Evolutionary conservation across 2,329 filamentous ascomycete species (phyloP), one percentile per base, ranked within the genome.

Genomic region (Scortechinia acanthostroma): DNA sequence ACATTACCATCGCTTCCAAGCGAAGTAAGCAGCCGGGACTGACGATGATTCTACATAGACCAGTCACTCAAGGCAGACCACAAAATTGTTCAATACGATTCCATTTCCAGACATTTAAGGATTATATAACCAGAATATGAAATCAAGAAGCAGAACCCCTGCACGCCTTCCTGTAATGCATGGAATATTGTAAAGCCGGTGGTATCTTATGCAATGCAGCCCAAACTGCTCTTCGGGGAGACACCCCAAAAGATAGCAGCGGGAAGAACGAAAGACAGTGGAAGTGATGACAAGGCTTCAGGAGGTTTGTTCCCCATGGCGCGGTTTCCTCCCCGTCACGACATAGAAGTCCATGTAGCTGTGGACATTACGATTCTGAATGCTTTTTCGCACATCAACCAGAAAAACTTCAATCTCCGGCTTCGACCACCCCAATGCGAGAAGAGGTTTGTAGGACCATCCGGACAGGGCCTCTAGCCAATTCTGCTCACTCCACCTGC

Each of bases 381-480:
- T 58, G 44, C 62, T 60, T 45, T 60, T 63, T 42, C 66, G 56
- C 35, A 68, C 65, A 44, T 65, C 60, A 16, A 66, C 65, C 21
- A 70, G 54, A 44, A 67, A 68, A 30, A 70, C 65, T 49, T 70
- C 68, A 16, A 70, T 67, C 53, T 70, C 65, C 3, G 62, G 54
- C 43, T 65, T 64, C 13, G 62, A 64, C 67, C 64, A 69, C 2
- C 63, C 64, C 25, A 71, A 51, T 4, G 58, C 55, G 10, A 40
- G 6, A 6, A 40, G 35, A 6, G 35, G 35, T 19, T 40, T 40
- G 35, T 40, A 40, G 10, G 35, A 40, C 35, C 35, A 40, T 6
- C 35, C 35, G 10, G 35, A 40, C 17, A 40, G 20, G 10, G 35
- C 35, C 17, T 40, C 35, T 13, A 40, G 35, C 35, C 35, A 40